Percentiles rank a stretch among this genome's conserved stretches.
Conservation (phyloP, 495 filamentous ascomycete genomes). For the Pyrenula massariospora region DNA sequence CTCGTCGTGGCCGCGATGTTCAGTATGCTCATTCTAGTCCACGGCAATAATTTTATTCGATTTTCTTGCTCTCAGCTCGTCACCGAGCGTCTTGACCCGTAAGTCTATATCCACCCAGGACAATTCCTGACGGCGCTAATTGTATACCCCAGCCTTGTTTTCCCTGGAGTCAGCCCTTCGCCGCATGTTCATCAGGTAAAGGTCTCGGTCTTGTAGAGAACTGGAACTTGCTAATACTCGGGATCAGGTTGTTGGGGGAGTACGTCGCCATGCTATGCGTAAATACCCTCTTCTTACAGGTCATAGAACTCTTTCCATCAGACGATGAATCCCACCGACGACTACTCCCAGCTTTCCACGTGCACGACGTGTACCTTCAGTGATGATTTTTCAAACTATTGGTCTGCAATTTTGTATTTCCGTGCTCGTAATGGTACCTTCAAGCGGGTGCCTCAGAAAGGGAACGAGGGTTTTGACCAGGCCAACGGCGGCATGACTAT, state of each 20-base stretch:
- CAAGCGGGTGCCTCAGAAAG: slow-evolving; percentile 36
- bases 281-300: not conserved
- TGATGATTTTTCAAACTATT: slow-evolving; percentile 39
- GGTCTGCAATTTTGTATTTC: slow-evolving; percentile 42
- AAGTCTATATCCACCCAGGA: not conserved
- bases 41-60: not conserved
- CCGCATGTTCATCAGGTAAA: not conserved
- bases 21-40: not conserved
- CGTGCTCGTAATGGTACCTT: slow-evolving; percentile 33
- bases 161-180: not conserved
- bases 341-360: slow-evolving; percentile 16
- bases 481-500: slow-evolving; percentile 35
- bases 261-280: not conserved
- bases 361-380: slow-evolving; percentile 32
- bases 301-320: slow-evolving; percentile 27
- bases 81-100: not conserved
- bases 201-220: not conserved
- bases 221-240: not conserved
- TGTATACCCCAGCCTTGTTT: not conserved
- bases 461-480: slow-evolving; percentile 29
- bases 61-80: not conserved
- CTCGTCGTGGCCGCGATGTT: not conserved
- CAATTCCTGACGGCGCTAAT: not conserved
- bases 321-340: slow-evolving; percentile 25
- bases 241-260: not conserved